Base-by-base conservation (phyloP, 2,329 filamentous ascomycete species). In the Exophiala sp. region DNA sequence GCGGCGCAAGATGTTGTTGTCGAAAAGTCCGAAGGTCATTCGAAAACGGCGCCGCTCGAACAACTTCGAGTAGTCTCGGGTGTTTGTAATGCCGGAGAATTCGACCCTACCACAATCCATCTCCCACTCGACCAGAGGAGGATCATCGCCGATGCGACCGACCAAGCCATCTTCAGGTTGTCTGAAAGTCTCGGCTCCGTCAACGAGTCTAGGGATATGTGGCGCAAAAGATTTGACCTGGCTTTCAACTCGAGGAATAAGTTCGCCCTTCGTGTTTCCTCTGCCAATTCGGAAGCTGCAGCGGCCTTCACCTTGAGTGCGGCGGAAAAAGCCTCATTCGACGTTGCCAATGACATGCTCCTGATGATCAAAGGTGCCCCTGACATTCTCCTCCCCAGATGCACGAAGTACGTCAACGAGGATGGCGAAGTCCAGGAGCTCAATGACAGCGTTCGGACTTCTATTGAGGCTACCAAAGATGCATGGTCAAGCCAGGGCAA, bases 171-270 rank as follows among this genome's bases (percentile, higher is more conserved):
- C 32, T 75, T 91, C 5, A 79, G 87, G 50, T 86, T 91, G 52
- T 83, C 86, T 0, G 86, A 91, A 67, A 73, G 74, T 2, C 74
- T 91, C 43, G 80, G 80, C 0, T 72, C 81, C 0, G 82, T 88
- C 0, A 69, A 77, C 0, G 78, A 86, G 47, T 71, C 87, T 4
- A 79, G 84, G 6, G 74, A 76, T 11, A 75, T 78, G 58, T 90
- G 86, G 85, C 78, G 79, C 47, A 84, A 80, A 48, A 78, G 80
- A 1, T 90, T 84, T 62, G 83, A 87, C 50, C 73, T 89, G 24
- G 81, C 85, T 0, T 91, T 91, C 69, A 91, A 91, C 72, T 89
- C 85, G 71, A 89, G 89, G 74, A 91, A 90, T 72, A 91, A 91
- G 69, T 91, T 84, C 66, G 91, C 90, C 83, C 80, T 91, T 50